A percentile compares a stretch with the other conserved stretches of the same genome.
Conservation (phyloP, 176 grass and related monocot genomes). For the Metroxylon sagu region DNA sequence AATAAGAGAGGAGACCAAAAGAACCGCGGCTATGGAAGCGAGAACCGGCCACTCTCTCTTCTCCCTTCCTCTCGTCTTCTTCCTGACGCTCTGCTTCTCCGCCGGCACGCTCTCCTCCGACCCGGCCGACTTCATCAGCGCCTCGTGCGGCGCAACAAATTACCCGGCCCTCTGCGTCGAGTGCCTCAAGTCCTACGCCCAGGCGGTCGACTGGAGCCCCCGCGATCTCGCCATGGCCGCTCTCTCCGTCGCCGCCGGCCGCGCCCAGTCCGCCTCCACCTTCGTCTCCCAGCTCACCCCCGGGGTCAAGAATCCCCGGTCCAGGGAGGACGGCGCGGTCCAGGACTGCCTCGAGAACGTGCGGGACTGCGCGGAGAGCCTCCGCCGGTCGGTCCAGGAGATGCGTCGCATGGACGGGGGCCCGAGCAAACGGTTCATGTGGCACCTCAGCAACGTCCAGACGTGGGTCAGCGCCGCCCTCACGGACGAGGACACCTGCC, state of each 20-base stretch:
- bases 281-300: conserved; percentile 23
- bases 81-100: background rate
- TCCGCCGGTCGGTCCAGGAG: conserved; percentile 47
- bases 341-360: conserved; percentile 54
- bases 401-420: conserved; percentile 47
- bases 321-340: conserved; percentile 22
- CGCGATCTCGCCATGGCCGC: conserved; percentile 54
- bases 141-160: conserved; percentile 36
- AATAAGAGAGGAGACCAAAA: no score
- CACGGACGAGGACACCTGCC: conserved; percentile 62
- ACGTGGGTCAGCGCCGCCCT: conserved; percentile 84
- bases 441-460: conserved; percentile 63
- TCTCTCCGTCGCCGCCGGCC: conserved; percentile 43
- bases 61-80: background rate
- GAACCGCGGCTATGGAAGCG: no score
- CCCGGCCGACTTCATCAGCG: conserved; percentile 28
- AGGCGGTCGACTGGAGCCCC: conserved; percentile 36
- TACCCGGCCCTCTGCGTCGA: conserved; percentile 68
- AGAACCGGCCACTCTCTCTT: no score
- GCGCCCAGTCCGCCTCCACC: conserved; percentile 36
- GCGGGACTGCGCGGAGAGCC: conserved; percentile 42
- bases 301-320: background rate
- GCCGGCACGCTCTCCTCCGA: background rate
- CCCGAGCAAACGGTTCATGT: conserved; percentile 31
- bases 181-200: conserved; percentile 33